Base-by-base conservation (phyloP, 345 rosid genomes). In the Salix koriyanagi region DNA sequence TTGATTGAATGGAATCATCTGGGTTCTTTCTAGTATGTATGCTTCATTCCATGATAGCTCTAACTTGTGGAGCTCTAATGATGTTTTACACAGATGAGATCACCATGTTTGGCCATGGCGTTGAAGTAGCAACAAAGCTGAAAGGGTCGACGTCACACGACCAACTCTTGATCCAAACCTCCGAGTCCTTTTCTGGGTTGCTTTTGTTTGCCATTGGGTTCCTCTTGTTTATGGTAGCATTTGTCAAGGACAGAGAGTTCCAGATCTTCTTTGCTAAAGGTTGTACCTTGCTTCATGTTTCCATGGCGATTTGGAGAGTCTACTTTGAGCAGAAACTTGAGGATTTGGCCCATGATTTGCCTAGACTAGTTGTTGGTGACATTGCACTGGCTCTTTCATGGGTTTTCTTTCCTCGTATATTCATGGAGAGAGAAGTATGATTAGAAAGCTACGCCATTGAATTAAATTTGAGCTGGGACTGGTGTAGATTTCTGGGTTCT, bases 21-120 rank as follows among this genome's bases (percentile, higher is more conserved):
- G 83, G 88, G 61, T 87, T 87, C 62, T 82, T 76, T 61, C 39
- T 83, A 79, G 56, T 79, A 44, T 79, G 82, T 2, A 46, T 74
- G 46, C 77, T 79, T 36, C 82, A 79, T 26, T 79, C 82, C 32
- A 7, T 69, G 36, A 68, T 79, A 67, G 82, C 82, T 62, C 69
- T 79, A 44, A 46, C 74, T 16, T 67, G 82, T 69, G 78, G 82
- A 12, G 77, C 65, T 34, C 37, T 79, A 9, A 79, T 79, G 82
- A 62, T 79, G 74, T 79, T 79, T 39, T 79, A 69, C 65, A 74
- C 82, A 41, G 62, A 74, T 26, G 78, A 79, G 70, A 65, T 18
- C 3, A 25, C 74, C 9, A 54, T 73, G 39, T 60, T 61, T 48
- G 78, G 77, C 7, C 75, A 79, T 79, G 82, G 77, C 26, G 36